phyloP scores from a whole-genome alignment of 495 filamentous ascomycete species.

The Penicillium subrubescens region DNA sequence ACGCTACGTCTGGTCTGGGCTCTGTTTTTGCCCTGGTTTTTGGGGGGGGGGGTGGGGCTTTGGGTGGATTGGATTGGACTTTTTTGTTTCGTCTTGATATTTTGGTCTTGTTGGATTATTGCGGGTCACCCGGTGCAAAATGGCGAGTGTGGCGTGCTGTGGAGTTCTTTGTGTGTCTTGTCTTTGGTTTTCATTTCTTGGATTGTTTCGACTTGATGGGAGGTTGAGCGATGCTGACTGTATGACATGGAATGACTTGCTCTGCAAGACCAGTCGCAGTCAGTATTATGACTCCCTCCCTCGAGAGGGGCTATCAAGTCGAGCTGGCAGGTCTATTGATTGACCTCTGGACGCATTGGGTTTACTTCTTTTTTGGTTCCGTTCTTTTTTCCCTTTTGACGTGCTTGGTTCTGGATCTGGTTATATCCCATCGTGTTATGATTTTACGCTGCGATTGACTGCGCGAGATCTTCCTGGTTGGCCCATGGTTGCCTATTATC shows the following conservation, averaged over 20 bases:
- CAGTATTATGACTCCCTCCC: neutral
- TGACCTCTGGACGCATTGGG: constrained; percentile 11
- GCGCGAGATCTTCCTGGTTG: constrained; percentile 14
- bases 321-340: neutral
- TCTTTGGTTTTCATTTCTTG: neutral
- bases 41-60: neutral
- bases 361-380: constrained; percentile 3
- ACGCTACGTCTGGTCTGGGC: neutral
- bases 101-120: constrained; percentile 3
- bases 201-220: neutral
- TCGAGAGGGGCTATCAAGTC: neutral
- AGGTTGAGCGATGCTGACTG: neutral
- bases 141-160: constrained; percentile 20
- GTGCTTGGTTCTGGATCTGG: constrained; percentile 14
- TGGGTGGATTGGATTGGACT: neutral
- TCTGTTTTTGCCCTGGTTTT: neutral
- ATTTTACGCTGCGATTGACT: constrained; percentile 28
- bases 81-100: constrained; percentile 1
- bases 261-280: neutral
- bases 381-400: neutral
- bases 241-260: neutral
- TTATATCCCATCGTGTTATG: constrained; percentile 41
- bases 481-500: constrained; percentile 4
- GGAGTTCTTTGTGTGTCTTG: constrained; percentile 9
- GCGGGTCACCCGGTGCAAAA: constrained; percentile 15